These are phyloP conservation scores for Aspergillus texensis DNA, from an alignment of 2,329 filamentous ascomycete species.

Conservation along the genomic window DNA sequence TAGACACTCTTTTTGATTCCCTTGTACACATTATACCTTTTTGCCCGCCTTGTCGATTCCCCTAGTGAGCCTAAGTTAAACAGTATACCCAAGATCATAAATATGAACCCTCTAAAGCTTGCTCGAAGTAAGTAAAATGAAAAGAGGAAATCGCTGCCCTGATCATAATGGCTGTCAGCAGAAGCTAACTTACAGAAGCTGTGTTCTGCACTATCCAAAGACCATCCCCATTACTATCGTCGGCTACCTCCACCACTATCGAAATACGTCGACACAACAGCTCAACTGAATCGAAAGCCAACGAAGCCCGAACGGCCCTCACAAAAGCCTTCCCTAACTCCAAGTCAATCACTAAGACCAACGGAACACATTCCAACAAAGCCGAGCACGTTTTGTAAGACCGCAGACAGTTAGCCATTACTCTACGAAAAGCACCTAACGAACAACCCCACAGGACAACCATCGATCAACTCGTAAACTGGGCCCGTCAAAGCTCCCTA, in stretches of 20 bases:
- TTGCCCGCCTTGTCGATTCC: background rate
- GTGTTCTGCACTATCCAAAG: background rate
- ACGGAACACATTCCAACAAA: background rate
- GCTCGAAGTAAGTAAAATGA: background rate
- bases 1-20: accelerated
- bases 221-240: background rate
- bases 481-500: constrained; percentile 84
- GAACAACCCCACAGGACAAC: background rate
- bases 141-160: background rate
- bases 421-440: background rate
- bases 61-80: too few species aligned
- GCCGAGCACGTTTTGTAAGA: background rate
- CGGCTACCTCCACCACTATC: background rate
- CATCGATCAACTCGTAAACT: constrained; percentile 64
- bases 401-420: accelerated
- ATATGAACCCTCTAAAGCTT: background rate
- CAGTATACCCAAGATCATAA: background rate
- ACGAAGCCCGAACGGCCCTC: background rate
- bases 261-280: background rate
- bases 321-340: background rate
- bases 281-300: background rate
- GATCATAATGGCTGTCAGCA: accelerated
- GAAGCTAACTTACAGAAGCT: background rate
- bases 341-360: background rate
- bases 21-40: background rate